Base-by-base conservation (phyloP, 2,329 filamentous ascomycete genomes). In the Aspergillus puulaauensis region DNA sequence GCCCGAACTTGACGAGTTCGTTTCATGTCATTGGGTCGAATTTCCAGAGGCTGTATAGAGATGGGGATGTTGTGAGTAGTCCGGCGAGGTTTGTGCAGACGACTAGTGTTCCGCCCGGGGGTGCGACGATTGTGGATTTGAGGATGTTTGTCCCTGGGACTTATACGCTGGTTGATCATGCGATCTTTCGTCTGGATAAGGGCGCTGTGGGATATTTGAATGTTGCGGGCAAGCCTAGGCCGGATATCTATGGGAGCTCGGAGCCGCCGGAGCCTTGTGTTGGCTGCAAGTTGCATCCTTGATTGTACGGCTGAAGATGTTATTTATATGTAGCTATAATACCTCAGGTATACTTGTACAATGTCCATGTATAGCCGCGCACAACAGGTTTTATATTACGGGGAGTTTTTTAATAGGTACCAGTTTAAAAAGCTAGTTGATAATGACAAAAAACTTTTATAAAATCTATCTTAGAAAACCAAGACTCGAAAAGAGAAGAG, bases 201-300 rank as follows among this genome's bases (percentile, higher is more conserved):
- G 71, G 71, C 1, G 70, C 66, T 2, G 69, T 73, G n/a, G 71
- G 71, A 2, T 74, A 68, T 52, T 58, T 73, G 56, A 74, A 73
- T 59, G 71, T 73, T 23, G 63, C 71, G 8, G 71, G 71, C 2
- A 58, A 66, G 19, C 64, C 60, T 11, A 61, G 64, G 17, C 68
- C 66, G 3, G 67, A 71, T n/a, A 37, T 37, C 15, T 37, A 37
- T 8, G 12, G 15, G 31, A 57, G 72, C 7, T 11, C 35, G 6
- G 5, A 37, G 35, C 35, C 35, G 14, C 35, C 35, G 4, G 35
- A 14, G 12, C 35, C 35, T 2, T 37, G 35, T 37, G 35, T 37
- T 37, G 35, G 35, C 5, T 37, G 35, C 35, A 37, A 37, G 35
- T n/a, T 37, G 15, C 35, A 37, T 37, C 35, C 35, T 37, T 37